Conservation (phyloP, 148 eudicot genomes). For the Persicaria maculosa region DNA sequence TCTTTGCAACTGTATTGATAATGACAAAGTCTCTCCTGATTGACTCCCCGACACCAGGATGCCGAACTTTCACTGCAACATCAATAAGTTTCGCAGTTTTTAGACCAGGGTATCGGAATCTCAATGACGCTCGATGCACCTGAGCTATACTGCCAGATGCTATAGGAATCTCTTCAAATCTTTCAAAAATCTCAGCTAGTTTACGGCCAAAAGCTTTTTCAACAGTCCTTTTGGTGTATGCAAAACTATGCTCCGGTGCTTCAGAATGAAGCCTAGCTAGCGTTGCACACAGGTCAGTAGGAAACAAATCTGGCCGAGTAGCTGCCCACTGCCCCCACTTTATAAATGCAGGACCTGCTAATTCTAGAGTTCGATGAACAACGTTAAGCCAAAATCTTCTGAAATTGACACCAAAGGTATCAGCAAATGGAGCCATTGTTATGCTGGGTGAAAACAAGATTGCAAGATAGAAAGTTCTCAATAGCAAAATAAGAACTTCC, state of each 20-base stretch:
- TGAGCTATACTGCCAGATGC: conserved; percentile 92
- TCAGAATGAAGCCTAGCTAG: conserved; percentile 64
- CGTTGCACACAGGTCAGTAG: conserved; percentile 55
- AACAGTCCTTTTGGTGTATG: conserved; percentile 51
- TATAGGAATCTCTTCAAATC: conserved; percentile 71
- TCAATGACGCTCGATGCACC: conserved; percentile 67
- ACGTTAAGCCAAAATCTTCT: conserved; percentile 55
- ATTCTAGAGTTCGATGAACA: conserved; percentile 59
- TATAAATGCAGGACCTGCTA: conserved; percentile 88
- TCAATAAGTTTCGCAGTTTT: conserved; percentile 46
- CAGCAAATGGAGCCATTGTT: conserved; percentile 73
- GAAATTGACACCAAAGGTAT: conserved; percentile 55
- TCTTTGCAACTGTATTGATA: conserved; percentile 54
- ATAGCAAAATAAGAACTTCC: conserved; percentile 44
- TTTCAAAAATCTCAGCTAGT: conserved; percentile 69
- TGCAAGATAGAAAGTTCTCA: conserved; percentile 60
- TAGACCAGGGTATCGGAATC: conserved; percentile 47
- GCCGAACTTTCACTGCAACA: conserved; percentile 87
- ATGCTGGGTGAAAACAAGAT: conserved; percentile 71
- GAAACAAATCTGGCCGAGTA: conserved; percentile 80
- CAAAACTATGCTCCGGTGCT: conserved; percentile 74
- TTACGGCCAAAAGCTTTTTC: conserved; percentile 73
- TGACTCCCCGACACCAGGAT: conserved; percentile 84
- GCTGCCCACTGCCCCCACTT: conserved; percentile 99
- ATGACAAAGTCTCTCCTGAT: conserved; percentile 70